Evolutionary conservation across 805 yeast species (phyloP), one percentile per base, ranked within the genome.

Genomic region (Candida nitratophila): DNA sequence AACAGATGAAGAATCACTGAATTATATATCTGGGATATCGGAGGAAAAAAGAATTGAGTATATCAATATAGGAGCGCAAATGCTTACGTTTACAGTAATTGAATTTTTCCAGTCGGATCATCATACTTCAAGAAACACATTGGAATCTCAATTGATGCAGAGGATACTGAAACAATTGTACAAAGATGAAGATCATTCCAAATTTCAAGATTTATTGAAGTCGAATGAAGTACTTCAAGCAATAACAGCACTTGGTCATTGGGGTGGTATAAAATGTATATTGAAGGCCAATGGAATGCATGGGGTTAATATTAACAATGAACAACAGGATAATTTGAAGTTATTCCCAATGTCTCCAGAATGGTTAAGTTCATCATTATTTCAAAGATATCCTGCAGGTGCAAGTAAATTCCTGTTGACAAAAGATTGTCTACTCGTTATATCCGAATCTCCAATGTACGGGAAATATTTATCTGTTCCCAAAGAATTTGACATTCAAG

Each of bases 31-130:
- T 4, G 43, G 47, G 2, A 64, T 70, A 9, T 39, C 50, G 5
- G 48, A 55, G 1, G 57, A 57, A 22, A 38, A 50, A 12, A 45
- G 57, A 26, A 31, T 40, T 1, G 44, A 54, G 5, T 77, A 75
- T 49, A 60, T 75, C 34, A 49, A 52, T 24, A 58, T 60, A 52
- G 81, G 80, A 4, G 56, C 68, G 37, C 61, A 64, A 48, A 55
- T 76, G 16, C 45, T 76, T 46, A 59, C 69, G 27, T 70, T 76
- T 17, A 59, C 77, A 16, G 74, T 73, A 48, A 63, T 76, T 47
- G 73, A 75, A 52, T 76, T 75, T 50, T 63, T 75, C 44, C 81
- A 76, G 47, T 73, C 80, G 1, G 81, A 76, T 53, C 82, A 76
- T 51, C 77, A 71, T 53, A 69, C 37, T 73, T 37, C 33, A 8